Evolutionary conservation across 2,329 filamentous ascomycete species (phyloP), one percentile per base, ranked within the genome.

Genomic region (Microsporum audouinii): DNA sequence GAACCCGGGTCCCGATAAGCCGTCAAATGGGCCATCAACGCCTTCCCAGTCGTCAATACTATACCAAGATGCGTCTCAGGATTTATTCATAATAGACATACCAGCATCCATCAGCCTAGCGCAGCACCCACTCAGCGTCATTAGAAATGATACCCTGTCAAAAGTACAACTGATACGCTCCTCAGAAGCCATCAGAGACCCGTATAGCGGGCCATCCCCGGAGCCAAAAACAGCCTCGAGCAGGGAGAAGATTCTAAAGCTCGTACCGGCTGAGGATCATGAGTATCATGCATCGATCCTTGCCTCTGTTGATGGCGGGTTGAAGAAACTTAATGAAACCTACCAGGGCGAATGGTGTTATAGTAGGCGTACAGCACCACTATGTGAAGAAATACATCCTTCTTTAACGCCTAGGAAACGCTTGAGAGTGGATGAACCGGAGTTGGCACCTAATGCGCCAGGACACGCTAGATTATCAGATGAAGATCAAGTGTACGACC

Each of bases 91-190:
- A 23, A 66, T 86, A 34, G 84, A 86, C 66, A 79, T 84, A 7
- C 83, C 84, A 1, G 69, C 68, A 3, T 85, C 84, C 0, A 84
- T 86, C 60, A 74, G 77, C 17, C 66, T 74, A 5, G 82, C 80
- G 4, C 84, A 86, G 70, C 72, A 71, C 23, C 69, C 70, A 36
- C 36, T 60, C 17, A 56, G 60, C 36, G 38, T 61, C 29, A 63
- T 65, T 23, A 63, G 12, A 34, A 31, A 64, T 45, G 68, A 70
- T 51, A 63, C 67, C 12, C 1, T 29, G 17, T 10, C n/a, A 2
- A 47, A 53, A 8, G 23, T 57, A 64, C 45, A 60, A 57, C 23
- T 45, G n/a, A 36, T 58, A 57, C 68, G 78, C 29, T 84, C 82
- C 5, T 75, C 71, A 12, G 23, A 65, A 6, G 76, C 83, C 0